Evolutionary conservation across 345 rosid species (phyloP), one percentile per base, ranked within the genome.

Genomic region (Gossypium ekmanianum): DNA sequence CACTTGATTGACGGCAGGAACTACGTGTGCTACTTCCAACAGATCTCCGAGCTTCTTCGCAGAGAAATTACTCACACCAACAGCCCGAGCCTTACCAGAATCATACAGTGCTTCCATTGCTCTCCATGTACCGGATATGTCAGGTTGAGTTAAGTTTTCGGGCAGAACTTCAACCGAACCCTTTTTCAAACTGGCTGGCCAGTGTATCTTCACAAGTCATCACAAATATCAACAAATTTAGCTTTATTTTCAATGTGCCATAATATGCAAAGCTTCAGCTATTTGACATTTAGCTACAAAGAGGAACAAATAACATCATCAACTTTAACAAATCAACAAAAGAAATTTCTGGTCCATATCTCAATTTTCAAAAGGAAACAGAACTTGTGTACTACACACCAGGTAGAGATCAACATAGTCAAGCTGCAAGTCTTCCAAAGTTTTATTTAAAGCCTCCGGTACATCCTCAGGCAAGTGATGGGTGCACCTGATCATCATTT

Each of bases 1-100:
- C 47, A 90, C 97, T 83, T 93, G 98, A 81, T 83, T 82, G 39
- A 93, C 91, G 11, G 95, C 92, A 10, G 98, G 98, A 75, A 89
- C 88, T 77, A 91, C 75, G 2, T 86, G 90, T 8, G 92, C 95
- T 18, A 74, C 78, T 45, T 87, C 88, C 75, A 90, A 71, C 72
- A 94, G 79, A 82, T 94, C 89, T 1, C 78, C 88, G 43, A 91
- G 83, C 80, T 91, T 91, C 88, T 91, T 90, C 41, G 86, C 72
- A 41, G 94, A 87, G 85, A 90, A 94, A 64, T 90, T 91, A 74
- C 97, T 90, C 61, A 94, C 91, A 14, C 97, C 97, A 67, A 91
- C 83, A 39, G 91, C 97, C 73, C 87, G 81, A 76, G 89, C 85
- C 85, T 90, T 90, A 45, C 92, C 90, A 51, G 92, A 85, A 81